These are phyloP conservation scores for Pyrenochaeta sp. DNA, from an alignment of 2,329 filamentous ascomycete species.

Conservation along the genomic window DNA sequence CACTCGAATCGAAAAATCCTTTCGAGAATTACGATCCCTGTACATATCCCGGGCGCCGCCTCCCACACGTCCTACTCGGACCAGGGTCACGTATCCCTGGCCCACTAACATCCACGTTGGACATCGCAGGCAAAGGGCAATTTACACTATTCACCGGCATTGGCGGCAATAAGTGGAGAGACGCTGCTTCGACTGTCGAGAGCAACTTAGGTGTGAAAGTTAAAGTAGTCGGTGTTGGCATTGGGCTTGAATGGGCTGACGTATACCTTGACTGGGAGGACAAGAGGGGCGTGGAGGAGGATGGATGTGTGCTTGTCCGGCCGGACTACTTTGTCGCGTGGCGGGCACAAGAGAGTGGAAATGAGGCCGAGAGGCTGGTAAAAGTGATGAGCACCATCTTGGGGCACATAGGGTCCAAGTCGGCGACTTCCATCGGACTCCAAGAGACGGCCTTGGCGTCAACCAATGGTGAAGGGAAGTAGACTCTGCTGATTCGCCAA, in stretches of 20 bases:
- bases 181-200: slow-evolving; percentile 55
- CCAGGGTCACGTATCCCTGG: slow-evolving; percentile 51
- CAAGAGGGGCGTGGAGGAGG: slow-evolving; percentile 63
- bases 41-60: slow-evolving; percentile 67
- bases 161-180: slow-evolving; percentile 65
- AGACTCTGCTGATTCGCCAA: neutral
- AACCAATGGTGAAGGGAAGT: neutral
- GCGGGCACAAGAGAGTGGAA: slow-evolving; percentile 45
- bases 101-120: slow-evolving; percentile 63
- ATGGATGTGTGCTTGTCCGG: slow-evolving; percentile 65
- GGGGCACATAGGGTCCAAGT: neutral
- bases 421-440: slow-evolving; percentile 44
- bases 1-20: slow-evolving; percentile 46
- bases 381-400: slow-evolving; percentile 30
- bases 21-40: slow-evolving; percentile 56
- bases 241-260: slow-evolving; percentile 67
- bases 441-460: neutral
- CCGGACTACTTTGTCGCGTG: slow-evolving; percentile 69
- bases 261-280: slow-evolving; percentile 68
- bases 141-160: slow-evolving; percentile 55
- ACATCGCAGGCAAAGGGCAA: slow-evolving; percentile 64
- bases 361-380: slow-evolving; percentile 28
- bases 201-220: slow-evolving; percentile 57
- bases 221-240: slow-evolving; percentile 63
- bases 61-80: slow-evolving; percentile 72